These are phyloP conservation scores for Globisporangium middletonii DNA, from an alignment of 352 stramenopile species.

Conservation along the genomic window DNA sequence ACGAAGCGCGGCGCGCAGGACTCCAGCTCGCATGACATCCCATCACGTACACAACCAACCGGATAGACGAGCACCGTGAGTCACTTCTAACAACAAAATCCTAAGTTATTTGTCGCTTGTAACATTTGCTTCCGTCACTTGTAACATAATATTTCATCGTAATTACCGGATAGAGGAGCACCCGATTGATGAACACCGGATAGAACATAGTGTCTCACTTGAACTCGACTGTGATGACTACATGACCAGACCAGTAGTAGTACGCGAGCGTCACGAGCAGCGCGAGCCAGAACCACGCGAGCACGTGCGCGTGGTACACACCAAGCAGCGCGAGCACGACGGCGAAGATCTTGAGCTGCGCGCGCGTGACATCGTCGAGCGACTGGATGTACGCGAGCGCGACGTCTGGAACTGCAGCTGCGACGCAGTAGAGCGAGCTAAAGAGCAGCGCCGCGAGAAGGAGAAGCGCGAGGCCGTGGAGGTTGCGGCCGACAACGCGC, in stretches of 20 bases:
- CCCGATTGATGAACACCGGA: too few species aligned
- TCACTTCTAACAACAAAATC: too few species aligned
- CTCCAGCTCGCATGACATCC: slow-evolving; percentile 23
- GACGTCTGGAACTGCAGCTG: slow-evolving; percentile 20
- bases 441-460: slow-evolving; percentile 25
- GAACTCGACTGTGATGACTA: slow-evolving; percentile 21
- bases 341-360: slow-evolving; percentile 32
- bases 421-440: slow-evolving; percentile 23
- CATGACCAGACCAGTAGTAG: slow-evolving; percentile 52
- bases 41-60: background rate
- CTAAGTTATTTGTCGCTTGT: too few species aligned
- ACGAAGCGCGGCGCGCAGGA: slow-evolving; percentile 24
- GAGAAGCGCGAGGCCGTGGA: slow-evolving; percentile 7
- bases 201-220: slow-evolving; percentile 4
- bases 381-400: slow-evolving; percentile 19
- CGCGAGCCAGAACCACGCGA: slow-evolving; percentile 38
- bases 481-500: slow-evolving; percentile 23
- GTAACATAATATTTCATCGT: background rate
- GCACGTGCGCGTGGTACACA: slow-evolving; percentile 27
- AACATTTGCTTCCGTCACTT: background rate
- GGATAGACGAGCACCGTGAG: background rate
- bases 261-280: slow-evolving; percentile 17
- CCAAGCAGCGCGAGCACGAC: slow-evolving; percentile 15
- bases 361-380: slow-evolving; percentile 36
- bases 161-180: background rate